Base-by-base conservation (phyloP, 225 moss, liverwort and hornwort genomes). In the Marchantia polymorpha region DNA sequence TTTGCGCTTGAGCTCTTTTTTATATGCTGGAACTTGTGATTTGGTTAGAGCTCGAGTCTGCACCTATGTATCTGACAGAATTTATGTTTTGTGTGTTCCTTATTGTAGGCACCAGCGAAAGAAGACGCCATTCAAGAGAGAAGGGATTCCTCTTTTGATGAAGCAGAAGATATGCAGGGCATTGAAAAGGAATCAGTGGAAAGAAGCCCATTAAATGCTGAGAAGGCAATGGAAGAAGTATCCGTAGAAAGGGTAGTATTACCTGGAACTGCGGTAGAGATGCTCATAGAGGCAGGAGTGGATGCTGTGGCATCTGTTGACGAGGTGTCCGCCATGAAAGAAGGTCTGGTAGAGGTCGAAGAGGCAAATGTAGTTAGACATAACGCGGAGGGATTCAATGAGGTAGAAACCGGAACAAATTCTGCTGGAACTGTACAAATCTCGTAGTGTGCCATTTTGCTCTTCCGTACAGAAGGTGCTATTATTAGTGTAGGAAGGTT, bases 341-440 rank as follows among this genome's bases (percentile, higher is more conserved):
- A n/a, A 20, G 63, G 20, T 19, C 17, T 19, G 17, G 16, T 8
- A 63, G 63, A 3, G 8, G 63, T n/a, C 9, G 63, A 23, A 63
- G 63, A 20, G 9, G 63, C 22, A 8, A 63, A 19, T 2, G 22
- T 63, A 63, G 63, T 19, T n/a, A 63, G 63, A n/a, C 1, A 3
- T 3, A 20, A 9, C 23, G 23, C 23, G 22, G 63, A 63, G 17
- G 63, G 22, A n/a, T 20, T 63, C 15, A 12, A 63, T 7, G 16
- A 63, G 17, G 23, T 63, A 63, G 22, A 2, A 63, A 19, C 63
- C n/a, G 63, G 0, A 63, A 23, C 20, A 63, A 8, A 63, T n/a
- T 19, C 17, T 20, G 67, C 67, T 9, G 30, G 23, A 27, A 67
- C 67, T 67, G 67, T 67, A 67, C 67, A 67, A 67, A 67, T 67